phyloP scores from a whole-genome alignment of 1,284 basidiomycete genomes.

The Mycena sp. region DNA sequence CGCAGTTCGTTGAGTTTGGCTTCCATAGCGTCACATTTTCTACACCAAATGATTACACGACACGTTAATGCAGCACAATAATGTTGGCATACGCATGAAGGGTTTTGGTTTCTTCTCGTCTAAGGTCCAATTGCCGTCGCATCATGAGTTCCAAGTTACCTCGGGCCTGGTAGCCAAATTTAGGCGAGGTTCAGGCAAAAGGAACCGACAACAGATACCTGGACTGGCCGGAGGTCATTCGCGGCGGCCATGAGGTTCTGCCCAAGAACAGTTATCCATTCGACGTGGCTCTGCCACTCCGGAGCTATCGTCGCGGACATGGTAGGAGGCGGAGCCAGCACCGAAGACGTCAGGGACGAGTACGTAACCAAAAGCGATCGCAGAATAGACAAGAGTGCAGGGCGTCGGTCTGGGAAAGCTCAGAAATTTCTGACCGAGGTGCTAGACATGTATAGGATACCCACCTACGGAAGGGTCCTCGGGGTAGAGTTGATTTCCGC shows the following conservation, averaged over 20 bases:
- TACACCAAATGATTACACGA: slow-evolving; percentile 37
- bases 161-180: slow-evolving; percentile 59
- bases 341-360: slow-evolving; percentile 68
- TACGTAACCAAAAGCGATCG: slow-evolving; percentile 78
- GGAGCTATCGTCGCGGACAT: slow-evolving; percentile 56
- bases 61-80: not conserved
- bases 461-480: slow-evolving; percentile 70
- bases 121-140: slow-evolving; percentile 73
- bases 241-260: slow-evolving; percentile 86
- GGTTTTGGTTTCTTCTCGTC: slow-evolving; percentile 70
- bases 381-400: slow-evolving; percentile 71
- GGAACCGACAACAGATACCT: slow-evolving; percentile 51
- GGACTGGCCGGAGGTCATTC: slow-evolving; percentile 83
- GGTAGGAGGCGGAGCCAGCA: slow-evolving; percentile 70
- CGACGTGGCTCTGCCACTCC: slow-evolving; percentile 75
- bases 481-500: slow-evolving; percentile 79
- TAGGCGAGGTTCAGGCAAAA: not conserved
- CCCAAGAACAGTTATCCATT: slow-evolving; percentile 80
- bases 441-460: slow-evolving; percentile 31
- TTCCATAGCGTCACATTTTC: slow-evolving; percentile 77
- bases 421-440: slow-evolving; percentile 6
- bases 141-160: slow-evolving; percentile 81
- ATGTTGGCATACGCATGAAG: slow-evolving; percentile 65
- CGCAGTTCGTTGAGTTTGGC: slow-evolving; percentile 65
- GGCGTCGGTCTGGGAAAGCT: slow-evolving; percentile 66